Evolutionary conservation across 257 asterid genomes (phyloP).

Genomic region (Dorcoceras hygrometricum): DNA sequence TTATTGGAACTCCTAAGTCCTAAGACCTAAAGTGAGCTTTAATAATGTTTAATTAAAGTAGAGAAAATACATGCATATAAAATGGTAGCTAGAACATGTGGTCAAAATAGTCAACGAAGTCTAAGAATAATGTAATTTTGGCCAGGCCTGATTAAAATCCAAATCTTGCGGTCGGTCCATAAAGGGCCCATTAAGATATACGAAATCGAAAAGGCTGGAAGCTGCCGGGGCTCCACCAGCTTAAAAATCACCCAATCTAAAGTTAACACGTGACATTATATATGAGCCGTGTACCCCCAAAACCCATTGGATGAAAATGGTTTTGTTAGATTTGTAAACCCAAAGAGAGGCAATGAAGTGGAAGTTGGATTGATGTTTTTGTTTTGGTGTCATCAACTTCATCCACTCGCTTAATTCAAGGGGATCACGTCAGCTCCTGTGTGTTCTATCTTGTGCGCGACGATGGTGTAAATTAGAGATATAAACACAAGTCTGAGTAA

Average conservation of each 20-base stretch:
- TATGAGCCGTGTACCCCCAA: not conserved
- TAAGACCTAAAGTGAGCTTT: too few relatives aligned
- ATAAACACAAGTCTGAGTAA: too few relatives aligned
- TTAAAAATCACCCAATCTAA: not conserved
- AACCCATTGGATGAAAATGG: not conserved
- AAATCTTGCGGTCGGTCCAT: conserved; percentile 15
- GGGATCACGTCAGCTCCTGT: too few relatives aligned
- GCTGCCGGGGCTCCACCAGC: conserved; percentile 2
- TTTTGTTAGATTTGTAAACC: not conserved
- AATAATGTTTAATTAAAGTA: too few relatives aligned
- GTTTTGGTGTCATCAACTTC: conserved; percentile 21
- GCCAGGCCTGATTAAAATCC: not conserved
- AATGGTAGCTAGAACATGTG: too few relatives aligned
- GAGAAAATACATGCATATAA: too few relatives aligned
- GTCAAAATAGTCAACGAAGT: not conserved
- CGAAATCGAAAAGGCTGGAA: not conserved
- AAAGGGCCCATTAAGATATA: conserved; percentile 9
- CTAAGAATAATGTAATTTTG: not conserved
- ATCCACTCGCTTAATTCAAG: too few relatives aligned
- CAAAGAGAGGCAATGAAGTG: not conserved
- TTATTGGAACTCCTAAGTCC: too few relatives aligned
- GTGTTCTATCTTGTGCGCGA: too few relatives aligned
- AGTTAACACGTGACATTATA: conserved; percentile 17
- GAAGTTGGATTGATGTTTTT: conserved; percentile 23
- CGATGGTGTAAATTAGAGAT: too few relatives aligned